These are phyloP conservation scores for Protomyces lactucae-debilis DNA, from an alignment of 1,139 yeast species.

Conservation along the genomic window DNA sequence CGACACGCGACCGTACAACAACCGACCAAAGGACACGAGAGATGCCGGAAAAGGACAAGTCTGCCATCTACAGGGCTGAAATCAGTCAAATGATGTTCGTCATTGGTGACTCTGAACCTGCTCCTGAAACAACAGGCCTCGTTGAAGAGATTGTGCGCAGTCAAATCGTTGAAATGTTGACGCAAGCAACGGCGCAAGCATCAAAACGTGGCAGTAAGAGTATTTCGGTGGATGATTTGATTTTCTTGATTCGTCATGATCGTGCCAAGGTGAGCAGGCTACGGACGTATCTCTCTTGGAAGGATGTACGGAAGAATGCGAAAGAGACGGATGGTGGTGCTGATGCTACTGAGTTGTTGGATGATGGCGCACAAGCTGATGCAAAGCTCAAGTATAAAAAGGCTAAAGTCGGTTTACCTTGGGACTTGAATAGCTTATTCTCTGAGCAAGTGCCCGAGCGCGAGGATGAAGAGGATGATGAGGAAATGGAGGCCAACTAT, in stretches of 20 bases:
- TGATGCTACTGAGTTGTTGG: constrained; percentile 45
- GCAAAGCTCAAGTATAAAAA: constrained; percentile 67
- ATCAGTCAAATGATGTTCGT: constrained; percentile 86
- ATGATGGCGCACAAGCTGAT: constrained; percentile 43
- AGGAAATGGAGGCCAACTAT: constrained; percentile 79
- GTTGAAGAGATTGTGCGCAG: constrained; percentile 94
- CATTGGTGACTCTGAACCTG: constrained; percentile 93
- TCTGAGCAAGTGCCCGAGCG: constrained; percentile 84
- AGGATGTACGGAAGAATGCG: constrained; percentile 94
- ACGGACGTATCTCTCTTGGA: constrained; percentile 91
- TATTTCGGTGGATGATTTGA: constrained; percentile 87
- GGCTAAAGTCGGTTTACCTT: constrained; percentile 77
- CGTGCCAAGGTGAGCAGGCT: constrained; percentile 88
- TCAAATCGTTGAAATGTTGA: constrained; percentile 75
- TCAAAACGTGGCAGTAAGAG: constrained; percentile 75
- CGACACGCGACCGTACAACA: background rate
- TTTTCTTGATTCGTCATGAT: constrained; percentile 86
- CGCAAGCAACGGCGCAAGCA: constrained; percentile 73
- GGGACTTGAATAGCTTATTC: constrained; percentile 95
- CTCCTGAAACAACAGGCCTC: constrained; percentile 79
- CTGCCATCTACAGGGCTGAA: constrained; percentile 32
- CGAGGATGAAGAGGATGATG: constrained; percentile 75
- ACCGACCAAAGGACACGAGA: background rate
- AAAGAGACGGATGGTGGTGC: constrained; percentile 86
- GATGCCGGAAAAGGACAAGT: background rate